Conservation (phyloP, 768 basidiomycete genomes). For the Cantharellus cinnabarinus region DNA sequence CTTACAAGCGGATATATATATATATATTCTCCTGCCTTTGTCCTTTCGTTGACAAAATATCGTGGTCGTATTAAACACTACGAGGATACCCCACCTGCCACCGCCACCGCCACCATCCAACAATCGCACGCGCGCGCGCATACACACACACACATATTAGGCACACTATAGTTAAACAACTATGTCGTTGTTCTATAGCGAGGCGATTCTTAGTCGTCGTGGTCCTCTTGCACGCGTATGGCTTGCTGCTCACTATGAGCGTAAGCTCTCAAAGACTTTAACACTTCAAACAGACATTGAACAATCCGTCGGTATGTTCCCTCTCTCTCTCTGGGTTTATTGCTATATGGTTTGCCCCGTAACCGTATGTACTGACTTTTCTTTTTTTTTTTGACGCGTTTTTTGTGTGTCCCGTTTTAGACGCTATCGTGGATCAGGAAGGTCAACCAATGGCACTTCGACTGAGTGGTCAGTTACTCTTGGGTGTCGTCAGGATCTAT, state of each 20-base stretch:
- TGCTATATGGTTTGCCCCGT: too few relatives aligned
- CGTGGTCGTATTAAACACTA: too few relatives aligned
- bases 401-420: slow-evolving; percentile 23
- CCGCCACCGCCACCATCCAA: too few relatives aligned
- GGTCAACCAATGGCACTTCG: slow-evolving; percentile 76
- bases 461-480: slow-evolving; percentile 85
- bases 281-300: slow-evolving; percentile 90
- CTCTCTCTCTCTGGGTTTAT: not conserved
- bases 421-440: slow-evolving; percentile 87
- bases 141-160: too few relatives aligned
- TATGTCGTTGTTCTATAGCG: slow-evolving; percentile 53
- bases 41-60: too few relatives aligned
- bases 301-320: slow-evolving; percentile 61
- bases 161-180: too few relatives aligned
- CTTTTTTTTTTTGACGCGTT: not conserved
- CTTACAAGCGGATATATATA: too few relatives aligned
- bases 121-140: too few relatives aligned
- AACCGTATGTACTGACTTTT: not conserved
- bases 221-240: slow-evolving; percentile 94
- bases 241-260: slow-evolving; percentile 97
- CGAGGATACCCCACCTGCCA: too few relatives aligned
- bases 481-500: slow-evolving; percentile 95
- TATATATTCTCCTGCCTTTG: too few relatives aligned
- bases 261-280: slow-evolving; percentile 90
- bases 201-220: slow-evolving; percentile 80